These are phyloP conservation scores for Vanderwaltozyma verrucispora DNA, from an alignment of 805 yeast species.

Conservation along the genomic window DNA sequence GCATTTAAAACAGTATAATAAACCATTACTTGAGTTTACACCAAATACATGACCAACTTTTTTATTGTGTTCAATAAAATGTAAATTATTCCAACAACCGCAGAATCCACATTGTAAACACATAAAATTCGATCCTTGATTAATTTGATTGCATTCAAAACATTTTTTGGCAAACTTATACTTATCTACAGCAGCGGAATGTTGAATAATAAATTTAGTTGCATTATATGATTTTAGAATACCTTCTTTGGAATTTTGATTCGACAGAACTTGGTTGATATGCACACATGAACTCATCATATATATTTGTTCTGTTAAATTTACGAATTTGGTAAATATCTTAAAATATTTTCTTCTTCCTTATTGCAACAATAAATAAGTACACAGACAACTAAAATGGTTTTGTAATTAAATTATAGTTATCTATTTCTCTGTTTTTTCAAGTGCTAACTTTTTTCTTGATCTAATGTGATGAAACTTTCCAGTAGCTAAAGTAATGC, in stretches of 20 bases:
- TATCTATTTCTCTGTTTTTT: no score
- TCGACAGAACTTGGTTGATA: constrained; percentile 26
- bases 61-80: constrained; percentile 39
- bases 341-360: no score
- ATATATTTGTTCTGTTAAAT: no score
- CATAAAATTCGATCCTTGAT: constrained; percentile 36
- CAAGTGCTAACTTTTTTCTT: no score
- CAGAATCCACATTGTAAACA: constrained; percentile 72
- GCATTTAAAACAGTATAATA: constrained; percentile 73
- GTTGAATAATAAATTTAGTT: constrained; percentile 17
- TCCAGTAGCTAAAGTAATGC: no score
- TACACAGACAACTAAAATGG: no score
- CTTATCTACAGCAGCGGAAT: constrained; percentile 13
- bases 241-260: constrained; percentile 20
- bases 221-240: constrained; percentile 20
- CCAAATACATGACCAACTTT: constrained; percentile 45
- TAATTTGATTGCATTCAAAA: constrained; percentile 21
- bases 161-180: constrained; percentile 19
- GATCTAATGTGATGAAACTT: no score
- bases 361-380: no score
- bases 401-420: no score
- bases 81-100: constrained; percentile 50
- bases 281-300: constrained; percentile 27
- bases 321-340: no score
- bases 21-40: constrained; percentile 57